Conservation (phyloP, 441 rosid genomes). For the Rhodomyrtus psidioides region DNA sequence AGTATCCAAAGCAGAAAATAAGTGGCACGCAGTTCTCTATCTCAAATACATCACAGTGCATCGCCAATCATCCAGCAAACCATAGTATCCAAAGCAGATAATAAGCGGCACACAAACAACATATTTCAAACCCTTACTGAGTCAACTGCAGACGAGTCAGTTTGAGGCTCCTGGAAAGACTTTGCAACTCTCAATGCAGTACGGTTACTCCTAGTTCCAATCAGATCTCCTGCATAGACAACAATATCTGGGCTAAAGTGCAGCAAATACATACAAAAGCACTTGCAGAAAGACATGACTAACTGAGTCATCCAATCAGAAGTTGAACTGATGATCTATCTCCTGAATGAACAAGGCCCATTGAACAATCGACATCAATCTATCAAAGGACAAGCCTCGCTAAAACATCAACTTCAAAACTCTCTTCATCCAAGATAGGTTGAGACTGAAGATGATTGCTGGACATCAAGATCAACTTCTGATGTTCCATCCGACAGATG, state of each 20-base stretch:
- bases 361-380: slow-evolving; percentile 27
- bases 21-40: neutral
- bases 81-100: neutral
- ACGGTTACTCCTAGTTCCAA: neutral
- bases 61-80: neutral
- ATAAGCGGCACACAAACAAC: neutral
- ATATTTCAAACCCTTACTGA: slow-evolving; percentile 25
- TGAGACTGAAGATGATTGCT: slow-evolving; percentile 20
- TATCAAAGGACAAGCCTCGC: slow-evolving; percentile 22
- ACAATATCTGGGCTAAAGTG: neutral
- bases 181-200: slow-evolving; percentile 27
- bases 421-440: slow-evolving; percentile 11
- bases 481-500: slow-evolving; percentile 31
- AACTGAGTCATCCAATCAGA: slow-evolving; percentile 40
- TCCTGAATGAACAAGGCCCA: slow-evolving; percentile 28
- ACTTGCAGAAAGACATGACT: slow-evolving; percentile 21
- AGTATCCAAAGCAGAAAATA: neutral
- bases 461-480: slow-evolving; percentile 27
- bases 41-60: neutral
- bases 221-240: slow-evolving; percentile 5
- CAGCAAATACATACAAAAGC: slow-evolving; percentile 4
- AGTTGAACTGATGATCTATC: slow-evolving; percentile 26
- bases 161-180: slow-evolving; percentile 31
- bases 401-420: slow-evolving; percentile 16
- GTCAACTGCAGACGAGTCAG: slow-evolving; percentile 25